Evolutionary conservation across 352 stramenopile genomes (phyloP).

Genomic region (Globisporangium megalacanthum): DNA sequence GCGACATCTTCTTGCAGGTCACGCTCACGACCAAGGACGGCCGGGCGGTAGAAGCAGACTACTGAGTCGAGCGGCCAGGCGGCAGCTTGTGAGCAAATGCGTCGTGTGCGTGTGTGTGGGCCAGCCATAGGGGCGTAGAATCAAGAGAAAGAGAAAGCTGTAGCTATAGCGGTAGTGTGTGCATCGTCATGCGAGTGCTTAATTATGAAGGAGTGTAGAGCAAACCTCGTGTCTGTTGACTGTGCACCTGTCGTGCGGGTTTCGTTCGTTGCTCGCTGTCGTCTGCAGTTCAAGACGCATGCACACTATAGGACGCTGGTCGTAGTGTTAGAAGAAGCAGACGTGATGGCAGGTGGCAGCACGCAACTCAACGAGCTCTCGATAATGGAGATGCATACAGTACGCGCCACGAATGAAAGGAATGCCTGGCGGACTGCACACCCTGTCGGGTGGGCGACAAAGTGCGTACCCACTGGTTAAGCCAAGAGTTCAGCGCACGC

Average conservation of each 20-base stretch:
- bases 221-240: background rate
- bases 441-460: too few species aligned
- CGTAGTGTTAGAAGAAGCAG: too few species aligned
- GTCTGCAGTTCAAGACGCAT: too few species aligned
- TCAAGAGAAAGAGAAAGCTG: background rate
- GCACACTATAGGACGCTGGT: too few species aligned
- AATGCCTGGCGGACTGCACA: too few species aligned
- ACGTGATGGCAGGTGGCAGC: too few species aligned
- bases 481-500: too few species aligned
- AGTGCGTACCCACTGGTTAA: too few species aligned
- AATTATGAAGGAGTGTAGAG: slow-evolving; percentile 2
- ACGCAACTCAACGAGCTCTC: too few species aligned
- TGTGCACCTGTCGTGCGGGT: too few species aligned
- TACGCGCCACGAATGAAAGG: too few species aligned
- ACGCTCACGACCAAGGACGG: slow-evolving; percentile 46
- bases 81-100: background rate
- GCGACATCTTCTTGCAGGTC: slow-evolving; percentile 64
- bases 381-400: too few species aligned
- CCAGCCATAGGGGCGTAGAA: background rate
- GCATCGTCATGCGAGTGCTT: background rate
- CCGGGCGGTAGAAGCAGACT: slow-evolving; percentile 33
- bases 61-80: slow-evolving; percentile 6
- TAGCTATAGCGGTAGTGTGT: background rate
- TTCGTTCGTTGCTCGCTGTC: background rate
- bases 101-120: background rate